A percentile compares a stretch with the other conserved stretches of the same genome.
These are phyloP conservation scores for Nepenthes mirabilis DNA, from an alignment of 148 eudicot genomes.

Conservation along the genomic window DNA sequence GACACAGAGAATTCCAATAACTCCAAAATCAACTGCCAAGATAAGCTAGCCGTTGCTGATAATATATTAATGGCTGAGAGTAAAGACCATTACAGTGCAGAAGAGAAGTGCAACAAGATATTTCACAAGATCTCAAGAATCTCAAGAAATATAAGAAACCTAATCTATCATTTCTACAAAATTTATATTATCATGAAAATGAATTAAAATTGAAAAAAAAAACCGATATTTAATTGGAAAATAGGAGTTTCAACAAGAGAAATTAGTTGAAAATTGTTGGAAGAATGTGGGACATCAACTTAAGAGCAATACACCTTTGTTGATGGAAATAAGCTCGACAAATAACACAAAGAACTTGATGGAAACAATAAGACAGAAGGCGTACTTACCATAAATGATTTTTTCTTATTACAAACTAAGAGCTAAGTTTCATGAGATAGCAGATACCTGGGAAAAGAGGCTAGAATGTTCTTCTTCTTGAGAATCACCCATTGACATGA, in stretches of 20 bases:
- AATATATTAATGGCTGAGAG: not conserved
- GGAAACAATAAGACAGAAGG: not conserved
- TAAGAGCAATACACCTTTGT: too few species aligned
- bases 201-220: too few species aligned
- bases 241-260: too few species aligned
- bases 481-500: slow-evolving; percentile 64
- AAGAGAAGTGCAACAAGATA: not conserved
- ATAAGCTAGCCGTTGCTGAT: slow-evolving; percentile 5
- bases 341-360: too few species aligned
- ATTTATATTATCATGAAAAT: too few species aligned
- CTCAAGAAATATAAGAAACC: too few species aligned
- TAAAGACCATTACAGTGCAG: not conserved
- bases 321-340: too few species aligned
- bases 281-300: too few species aligned
- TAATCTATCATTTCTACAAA: too few species aligned
- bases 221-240: too few species aligned
- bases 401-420: not conserved
- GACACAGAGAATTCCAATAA: slow-evolving; percentile 50
- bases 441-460: slow-evolving; percentile 62
- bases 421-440: slow-evolving; percentile 1
- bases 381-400: not conserved
- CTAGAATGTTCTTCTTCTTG: slow-evolving; percentile 73
- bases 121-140: too few species aligned
- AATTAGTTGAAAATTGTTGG: too few species aligned
- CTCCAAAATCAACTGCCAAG: slow-evolving; percentile 61